Conservation (phyloP, 345 rosid species). For the Dimocarpus longan region DNA sequence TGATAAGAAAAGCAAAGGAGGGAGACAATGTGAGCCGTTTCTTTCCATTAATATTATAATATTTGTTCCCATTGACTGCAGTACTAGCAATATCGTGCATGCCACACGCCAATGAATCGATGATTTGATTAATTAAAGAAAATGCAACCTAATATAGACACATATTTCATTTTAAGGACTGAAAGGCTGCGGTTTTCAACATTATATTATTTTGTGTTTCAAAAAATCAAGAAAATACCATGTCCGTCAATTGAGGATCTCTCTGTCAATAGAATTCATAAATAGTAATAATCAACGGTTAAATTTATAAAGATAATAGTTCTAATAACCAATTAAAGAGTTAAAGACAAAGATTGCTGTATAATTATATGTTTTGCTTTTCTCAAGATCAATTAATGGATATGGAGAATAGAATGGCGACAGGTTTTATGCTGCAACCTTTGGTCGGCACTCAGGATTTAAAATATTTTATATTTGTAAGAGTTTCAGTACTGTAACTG, state of each 20-base stretch:
- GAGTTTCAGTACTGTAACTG: no score
- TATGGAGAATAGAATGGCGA: no score
- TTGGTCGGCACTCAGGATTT: no score
- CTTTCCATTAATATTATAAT: no score
- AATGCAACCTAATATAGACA: neutral
- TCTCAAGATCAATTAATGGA: neutral
- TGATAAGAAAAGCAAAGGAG: no score
- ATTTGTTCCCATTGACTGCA: no score
- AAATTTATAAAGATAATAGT: no score
- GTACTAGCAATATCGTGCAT: neutral
- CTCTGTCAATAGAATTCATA: neutral
- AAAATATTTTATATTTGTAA: no score
- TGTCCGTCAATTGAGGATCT: neutral
- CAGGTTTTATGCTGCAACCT: no score
- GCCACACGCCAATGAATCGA: slow-evolving; percentile 11
- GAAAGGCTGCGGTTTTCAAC: neutral
- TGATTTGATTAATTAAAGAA: neutral
- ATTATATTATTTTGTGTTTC: neutral
- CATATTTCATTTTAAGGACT: neutral
- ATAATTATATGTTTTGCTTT: neutral
- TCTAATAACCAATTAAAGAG: no score
- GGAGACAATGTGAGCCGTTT: no score
- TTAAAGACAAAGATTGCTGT: no score
- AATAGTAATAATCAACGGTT: neutral
- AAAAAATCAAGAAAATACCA: slow-evolving; percentile 13